phyloP scores from a whole-genome alignment of 768 basidiomycete species.

The Lactarius evosmus region DNA sequence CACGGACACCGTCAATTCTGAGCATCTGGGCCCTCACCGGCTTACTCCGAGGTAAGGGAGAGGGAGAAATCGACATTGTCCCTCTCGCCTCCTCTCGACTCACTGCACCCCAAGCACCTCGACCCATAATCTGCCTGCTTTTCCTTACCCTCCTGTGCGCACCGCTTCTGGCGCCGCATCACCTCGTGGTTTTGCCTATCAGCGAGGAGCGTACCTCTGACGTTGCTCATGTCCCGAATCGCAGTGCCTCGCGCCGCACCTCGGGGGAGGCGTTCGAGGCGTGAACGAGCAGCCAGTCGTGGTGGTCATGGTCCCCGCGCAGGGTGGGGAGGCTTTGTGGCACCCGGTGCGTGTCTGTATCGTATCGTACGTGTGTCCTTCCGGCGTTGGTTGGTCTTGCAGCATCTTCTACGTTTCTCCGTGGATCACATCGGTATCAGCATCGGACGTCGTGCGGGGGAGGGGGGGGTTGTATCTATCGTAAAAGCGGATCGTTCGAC shows the following conservation, averaged over 20 bases:
- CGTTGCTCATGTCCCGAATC: conserved; percentile 50
- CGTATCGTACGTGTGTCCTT: background rate
- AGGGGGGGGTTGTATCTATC: too few relatives aligned
- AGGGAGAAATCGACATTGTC: conserved; percentile 21
- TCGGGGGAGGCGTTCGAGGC: conserved; percentile 61
- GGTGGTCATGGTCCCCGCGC: conserved; percentile 52
- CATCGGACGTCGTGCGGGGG: background rate
- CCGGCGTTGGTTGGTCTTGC: background rate
- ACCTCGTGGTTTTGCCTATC: conserved; percentile 70
- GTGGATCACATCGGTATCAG: background rate
- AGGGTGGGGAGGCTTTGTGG: background rate
- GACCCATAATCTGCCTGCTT: conserved; percentile 56
- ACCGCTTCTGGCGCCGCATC: conserved; percentile 56
- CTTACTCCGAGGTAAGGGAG: conserved; percentile 16
- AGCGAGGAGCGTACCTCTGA: conserved; percentile 52
- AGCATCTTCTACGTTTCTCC: background rate
- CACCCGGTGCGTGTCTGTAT: background rate
- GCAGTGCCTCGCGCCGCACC: conserved; percentile 64
- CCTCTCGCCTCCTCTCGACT: conserved; percentile 44
- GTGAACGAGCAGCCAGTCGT: conserved; percentile 61
- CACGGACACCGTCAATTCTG: conserved; percentile 13
- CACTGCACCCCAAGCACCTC: conserved; percentile 57
- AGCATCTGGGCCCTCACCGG: background rate
- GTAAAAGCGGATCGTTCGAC: background rate
- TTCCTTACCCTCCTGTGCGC: conserved; percentile 56